phyloP scores from a whole-genome alignment of 2,329 filamentous ascomycete genomes.

The Stachybotrys elegans region DNA sequence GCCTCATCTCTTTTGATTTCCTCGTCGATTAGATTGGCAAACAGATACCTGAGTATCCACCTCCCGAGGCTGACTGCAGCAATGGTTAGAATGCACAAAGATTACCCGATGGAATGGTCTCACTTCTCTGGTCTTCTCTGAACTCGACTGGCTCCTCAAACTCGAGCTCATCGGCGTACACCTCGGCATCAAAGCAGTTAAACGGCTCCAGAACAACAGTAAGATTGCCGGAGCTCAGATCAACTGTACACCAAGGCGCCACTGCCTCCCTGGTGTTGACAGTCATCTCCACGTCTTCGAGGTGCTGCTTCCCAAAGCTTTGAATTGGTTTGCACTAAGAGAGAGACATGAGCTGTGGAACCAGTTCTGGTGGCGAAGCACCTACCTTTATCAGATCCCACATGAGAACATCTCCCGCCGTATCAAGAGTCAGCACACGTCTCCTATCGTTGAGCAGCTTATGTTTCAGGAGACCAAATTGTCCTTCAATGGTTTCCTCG shows the following conservation, averaged over 20 bases:
- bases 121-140: conserved; percentile 89
- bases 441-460: conserved; percentile 85
- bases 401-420: conserved; percentile 86
- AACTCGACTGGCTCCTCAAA: conserved; percentile 73
- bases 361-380: too few species aligned
- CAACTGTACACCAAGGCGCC: conserved; percentile 92
- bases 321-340: conserved; percentile 74
- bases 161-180: conserved; percentile 87
- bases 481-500: conserved; percentile 84
- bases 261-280: conserved; percentile 87
- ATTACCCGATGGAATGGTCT: conserved; percentile 20
- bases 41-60: conserved; percentile 92
- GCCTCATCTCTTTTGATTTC: conserved; percentile 77
- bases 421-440: conserved; percentile 85
- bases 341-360: too few species aligned
- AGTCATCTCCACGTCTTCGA: conserved; percentile 84
- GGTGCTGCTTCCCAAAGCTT: conserved; percentile 89
- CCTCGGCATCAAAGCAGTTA: conserved; percentile 95
- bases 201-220: conserved; percentile 90
- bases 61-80: conserved; percentile 85
- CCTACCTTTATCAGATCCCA: conserved; percentile 87
- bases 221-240: conserved; percentile 86
- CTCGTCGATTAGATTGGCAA: conserved; percentile 83
- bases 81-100: conserved; percentile 14
- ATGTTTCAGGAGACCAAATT: conserved; percentile 92